These are phyloP conservation scores for Pelargonium fulgidum DNA, from an alignment of 441 rosid species.

Conservation along the genomic window DNA sequence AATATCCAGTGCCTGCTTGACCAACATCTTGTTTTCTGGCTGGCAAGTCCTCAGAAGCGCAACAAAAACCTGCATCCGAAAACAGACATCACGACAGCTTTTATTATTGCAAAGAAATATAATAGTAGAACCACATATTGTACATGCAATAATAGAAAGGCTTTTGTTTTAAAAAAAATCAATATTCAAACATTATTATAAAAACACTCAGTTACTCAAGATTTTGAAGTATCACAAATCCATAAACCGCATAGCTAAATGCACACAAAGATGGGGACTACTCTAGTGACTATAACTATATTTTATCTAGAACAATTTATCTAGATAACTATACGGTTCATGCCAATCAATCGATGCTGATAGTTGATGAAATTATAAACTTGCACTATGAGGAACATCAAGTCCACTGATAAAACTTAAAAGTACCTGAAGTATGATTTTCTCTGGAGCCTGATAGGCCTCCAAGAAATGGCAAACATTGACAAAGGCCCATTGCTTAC, in stretches of 20 bases:
- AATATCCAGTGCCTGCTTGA: conserved; percentile 98
- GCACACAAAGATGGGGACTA: background rate
- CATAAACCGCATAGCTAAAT: background rate
- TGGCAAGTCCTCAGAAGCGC: conserved; percentile 98
- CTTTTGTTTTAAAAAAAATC: background rate
- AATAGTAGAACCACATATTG: background rate
- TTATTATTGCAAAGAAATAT: background rate
- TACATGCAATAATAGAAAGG: background rate
- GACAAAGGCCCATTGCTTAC: conserved; percentile 99
- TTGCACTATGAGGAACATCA: background rate
- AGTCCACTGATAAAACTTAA: conserved; percentile 9
- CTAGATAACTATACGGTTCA: background rate
- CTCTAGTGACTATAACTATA: background rate
- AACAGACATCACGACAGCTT: conserved; percentile 15
- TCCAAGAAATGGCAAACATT: conserved; percentile 99
- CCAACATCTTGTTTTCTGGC: conserved; percentile 92
- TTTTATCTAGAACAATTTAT: background rate
- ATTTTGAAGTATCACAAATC: background rate
- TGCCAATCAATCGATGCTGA: background rate
- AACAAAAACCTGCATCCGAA: conserved; percentile 80
- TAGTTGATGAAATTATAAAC: background rate
- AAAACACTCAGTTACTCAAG: too few species aligned
- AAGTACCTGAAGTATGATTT: conserved; percentile 93
- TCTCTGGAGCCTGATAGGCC: conserved; percentile 99
- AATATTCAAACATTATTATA: background rate